These are phyloP conservation scores for Poronia punctata DNA, from an alignment of 495 filamentous ascomycete genomes.

Conservation along the genomic window DNA sequence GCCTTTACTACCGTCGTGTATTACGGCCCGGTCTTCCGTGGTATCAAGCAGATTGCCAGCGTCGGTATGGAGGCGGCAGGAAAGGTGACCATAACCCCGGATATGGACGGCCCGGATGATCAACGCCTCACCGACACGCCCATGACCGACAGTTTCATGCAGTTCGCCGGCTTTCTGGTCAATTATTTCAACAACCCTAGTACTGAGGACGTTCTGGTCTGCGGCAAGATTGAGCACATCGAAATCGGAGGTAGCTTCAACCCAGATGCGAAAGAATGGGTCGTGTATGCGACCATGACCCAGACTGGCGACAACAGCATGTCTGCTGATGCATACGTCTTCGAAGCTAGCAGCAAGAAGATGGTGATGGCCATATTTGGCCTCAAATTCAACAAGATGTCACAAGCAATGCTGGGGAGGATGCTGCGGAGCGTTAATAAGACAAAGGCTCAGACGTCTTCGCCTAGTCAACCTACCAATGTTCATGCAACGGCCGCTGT, in stretches of 20 bases:
- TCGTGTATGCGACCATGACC: conserved; percentile 20
- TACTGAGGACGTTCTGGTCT: conserved; percentile 26
- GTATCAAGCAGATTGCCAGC: conserved; percentile 19
- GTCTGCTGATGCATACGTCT: conserved; percentile 28
- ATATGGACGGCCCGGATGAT: conserved; percentile 10
- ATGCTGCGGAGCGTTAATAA: conserved; percentile 12
- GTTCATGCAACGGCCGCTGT: not conserved
- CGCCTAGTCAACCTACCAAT: too few relatives aligned
- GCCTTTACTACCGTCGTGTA: conserved; percentile 19
- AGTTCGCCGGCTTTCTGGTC: conserved; percentile 30
- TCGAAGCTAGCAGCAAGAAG: conserved; percentile 14
- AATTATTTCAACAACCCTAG: conserved; percentile 21
- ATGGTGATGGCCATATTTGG: conserved; percentile 15
- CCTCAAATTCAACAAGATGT: conserved; percentile 11
- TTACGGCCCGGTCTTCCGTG: conserved; percentile 21
- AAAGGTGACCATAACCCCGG: conserved; percentile 9
- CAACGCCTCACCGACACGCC: conserved; percentile 21
- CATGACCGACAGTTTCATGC: conserved; percentile 29
- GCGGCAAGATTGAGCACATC: conserved; percentile 9
- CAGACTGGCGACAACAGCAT: conserved; percentile 13
- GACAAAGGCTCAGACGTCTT: not conserved
- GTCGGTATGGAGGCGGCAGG: conserved; percentile 19
- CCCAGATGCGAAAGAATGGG: conserved; percentile 15
- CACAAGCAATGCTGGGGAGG: conserved; percentile 5
- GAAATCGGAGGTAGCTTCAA: conserved; percentile 22